phyloP scores from a whole-genome alignment of 2,329 filamentous ascomycete species.

The Camptophora hylomeconis region DNA sequence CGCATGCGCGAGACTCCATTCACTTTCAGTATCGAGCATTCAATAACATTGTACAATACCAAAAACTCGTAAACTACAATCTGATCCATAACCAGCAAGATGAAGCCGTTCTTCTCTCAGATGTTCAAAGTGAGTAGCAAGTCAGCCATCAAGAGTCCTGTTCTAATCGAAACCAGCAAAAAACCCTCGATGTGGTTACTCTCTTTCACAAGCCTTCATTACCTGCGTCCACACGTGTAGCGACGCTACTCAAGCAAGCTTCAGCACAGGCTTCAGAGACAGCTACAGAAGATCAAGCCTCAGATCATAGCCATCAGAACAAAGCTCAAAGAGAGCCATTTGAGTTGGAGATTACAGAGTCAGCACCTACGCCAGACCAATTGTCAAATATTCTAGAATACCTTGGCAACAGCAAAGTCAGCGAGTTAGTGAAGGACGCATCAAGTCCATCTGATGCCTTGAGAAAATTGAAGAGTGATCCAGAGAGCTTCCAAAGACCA shows the following conservation, averaged over 20 bases:
- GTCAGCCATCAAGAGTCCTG: neutral
- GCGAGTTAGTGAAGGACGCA: slow-evolving; percentile 63
- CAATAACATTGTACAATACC: no score
- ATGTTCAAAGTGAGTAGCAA: slow-evolving; percentile 24
- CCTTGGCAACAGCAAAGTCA: slow-evolving; percentile 48
- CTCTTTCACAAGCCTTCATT: slow-evolving; percentile 81
- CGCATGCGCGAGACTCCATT: no score
- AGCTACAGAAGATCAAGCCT: slow-evolving; percentile 63
- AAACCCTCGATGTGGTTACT: slow-evolving; percentile 80
- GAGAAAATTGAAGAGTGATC: slow-evolving; percentile 60
- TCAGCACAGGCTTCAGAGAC: slow-evolving; percentile 55
- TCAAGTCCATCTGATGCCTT: slow-evolving; percentile 63
- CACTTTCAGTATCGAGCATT: no score
- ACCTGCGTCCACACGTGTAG: slow-evolving; percentile 58
- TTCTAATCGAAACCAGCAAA: slow-evolving; percentile 39
- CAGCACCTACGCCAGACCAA: slow-evolving; percentile 67
- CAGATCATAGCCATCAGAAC: slow-evolving; percentile 49
- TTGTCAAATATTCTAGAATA: slow-evolving; percentile 75
- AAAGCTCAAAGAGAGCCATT: slow-evolving; percentile 54
- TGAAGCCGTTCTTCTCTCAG: slow-evolving; percentile 13
- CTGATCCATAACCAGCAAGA: no score
- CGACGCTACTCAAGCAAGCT: slow-evolving; percentile 66
- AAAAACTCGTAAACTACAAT: no score
- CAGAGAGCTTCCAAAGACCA: slow-evolving; percentile 57
- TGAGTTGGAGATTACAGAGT: slow-evolving; percentile 73